phyloP scores from a whole-genome alignment of 768 basidiomycete genomes.

The Trametes maxima region DNA sequence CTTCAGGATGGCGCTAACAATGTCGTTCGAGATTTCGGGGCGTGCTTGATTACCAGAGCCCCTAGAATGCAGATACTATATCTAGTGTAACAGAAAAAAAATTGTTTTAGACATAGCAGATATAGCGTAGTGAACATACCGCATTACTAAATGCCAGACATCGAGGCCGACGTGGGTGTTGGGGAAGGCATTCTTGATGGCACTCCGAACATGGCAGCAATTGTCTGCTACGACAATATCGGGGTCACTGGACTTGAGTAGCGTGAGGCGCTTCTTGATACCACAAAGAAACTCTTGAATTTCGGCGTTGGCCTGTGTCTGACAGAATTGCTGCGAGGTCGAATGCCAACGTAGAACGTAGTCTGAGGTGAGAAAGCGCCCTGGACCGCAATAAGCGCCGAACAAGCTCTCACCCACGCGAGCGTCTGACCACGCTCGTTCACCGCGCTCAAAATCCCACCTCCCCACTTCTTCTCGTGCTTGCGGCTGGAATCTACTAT shows the following conservation, averaged over 20 bases:
- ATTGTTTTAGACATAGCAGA: no score
- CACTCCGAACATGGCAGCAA: slow-evolving; percentile 25
- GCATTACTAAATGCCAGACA: slow-evolving; percentile 27
- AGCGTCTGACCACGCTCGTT: slow-evolving; percentile 5
- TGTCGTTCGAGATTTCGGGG: not conserved
- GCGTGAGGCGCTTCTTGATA: slow-evolving; percentile 10
- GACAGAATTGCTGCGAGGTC: slow-evolving; percentile 22
- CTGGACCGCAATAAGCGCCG: no score
- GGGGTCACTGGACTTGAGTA: no score
- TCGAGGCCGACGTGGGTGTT: slow-evolving; percentile 7
- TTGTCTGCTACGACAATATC: slow-evolving; percentile 27
- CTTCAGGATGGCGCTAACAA: not conserved
- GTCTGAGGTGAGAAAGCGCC: no score
- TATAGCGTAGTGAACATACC: slow-evolving; percentile 9
- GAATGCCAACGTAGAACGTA: no score
- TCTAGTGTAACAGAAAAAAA: not conserved
- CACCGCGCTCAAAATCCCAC: slow-evolving; percentile 12
- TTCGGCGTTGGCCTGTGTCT: slow-evolving; percentile 15
- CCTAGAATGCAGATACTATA: not conserved
- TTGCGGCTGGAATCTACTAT: not conserved
- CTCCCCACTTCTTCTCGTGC: not conserved
- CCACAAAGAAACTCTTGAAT: slow-evolving; percentile 21
- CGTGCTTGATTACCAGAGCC: not conserved
- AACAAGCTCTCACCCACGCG: not conserved
- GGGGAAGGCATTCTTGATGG: slow-evolving; percentile 12